These are phyloP conservation scores for Termitomyces sp. DNA, from an alignment of 768 basidiomycete genomes.

Conservation along the genomic window DNA sequence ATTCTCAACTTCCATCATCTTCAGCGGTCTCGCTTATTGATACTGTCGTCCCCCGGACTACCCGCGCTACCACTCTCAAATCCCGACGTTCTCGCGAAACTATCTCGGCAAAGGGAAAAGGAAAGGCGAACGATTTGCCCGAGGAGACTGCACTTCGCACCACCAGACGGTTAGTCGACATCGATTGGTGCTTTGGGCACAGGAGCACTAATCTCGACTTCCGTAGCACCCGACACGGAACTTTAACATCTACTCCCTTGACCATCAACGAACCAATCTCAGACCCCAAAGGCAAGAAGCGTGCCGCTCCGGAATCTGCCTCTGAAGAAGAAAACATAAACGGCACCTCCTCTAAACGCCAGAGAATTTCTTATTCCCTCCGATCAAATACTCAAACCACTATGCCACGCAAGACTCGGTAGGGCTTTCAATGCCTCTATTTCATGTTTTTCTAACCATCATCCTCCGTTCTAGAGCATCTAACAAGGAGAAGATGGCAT, in stretches of 20 bases:
- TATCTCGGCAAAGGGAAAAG: conserved; percentile 53
- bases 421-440: conserved; percentile 14
- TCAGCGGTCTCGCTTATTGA: conserved; percentile 27
- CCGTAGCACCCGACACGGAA: conserved; percentile 56
- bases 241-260: conserved; percentile 37
- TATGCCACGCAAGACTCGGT: conserved; percentile 80
- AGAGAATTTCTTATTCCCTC: conserved; percentile 61
- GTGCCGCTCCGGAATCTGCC: conserved; percentile 66
- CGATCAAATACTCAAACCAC: conserved; percentile 50
- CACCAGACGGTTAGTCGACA: conserved; percentile 56
- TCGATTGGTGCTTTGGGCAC: conserved; percentile 19
- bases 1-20: conserved; percentile 22
- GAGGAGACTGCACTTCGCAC: conserved; percentile 45
- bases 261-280: conserved; percentile 72
- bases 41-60: conserved; percentile 31
- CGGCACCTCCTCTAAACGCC: conserved; percentile 52
- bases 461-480: conserved; percentile 32
- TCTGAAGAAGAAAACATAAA: conserved; percentile 61
- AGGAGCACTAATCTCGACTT: conserved; percentile 21
- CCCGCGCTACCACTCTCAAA: conserved; percentile 39
- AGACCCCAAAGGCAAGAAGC: conserved; percentile 90
- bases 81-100: conserved; percentile 52
- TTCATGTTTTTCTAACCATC: conserved; percentile 8
- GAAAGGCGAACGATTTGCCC: conserved; percentile 52
- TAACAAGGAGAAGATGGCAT: conserved; percentile 53